Percentiles rank a stretch among this genome's conserved stretches.
phyloP scores from a whole-genome alignment of 768 basidiomycete genomes.

The Macrocybe gigantea region DNA sequence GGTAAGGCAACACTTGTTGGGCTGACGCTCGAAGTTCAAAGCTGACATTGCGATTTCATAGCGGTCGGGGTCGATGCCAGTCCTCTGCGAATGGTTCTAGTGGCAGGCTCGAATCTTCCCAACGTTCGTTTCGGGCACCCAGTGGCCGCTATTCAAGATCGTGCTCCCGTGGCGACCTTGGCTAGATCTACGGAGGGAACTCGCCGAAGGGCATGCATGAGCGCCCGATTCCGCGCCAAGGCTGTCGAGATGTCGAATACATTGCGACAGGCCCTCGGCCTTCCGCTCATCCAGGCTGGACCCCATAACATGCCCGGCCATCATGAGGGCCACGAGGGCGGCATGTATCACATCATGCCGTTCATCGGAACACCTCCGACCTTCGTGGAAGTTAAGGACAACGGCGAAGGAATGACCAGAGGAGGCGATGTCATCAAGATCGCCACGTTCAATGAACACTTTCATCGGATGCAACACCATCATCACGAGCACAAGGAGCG shows the following conservation, averaged over 20 bases:
- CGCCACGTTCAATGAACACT: constrained; percentile 5
- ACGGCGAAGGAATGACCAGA: not conserved
- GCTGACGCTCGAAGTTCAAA: not conserved
- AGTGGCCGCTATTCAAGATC: constrained; percentile 21
- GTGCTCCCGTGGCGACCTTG: constrained; percentile 12
- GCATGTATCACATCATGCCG: constrained; percentile 28
- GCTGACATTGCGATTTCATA: not conserved
- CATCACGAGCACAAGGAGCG: constrained; percentile 15
- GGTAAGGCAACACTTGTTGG: constrained; percentile 13
- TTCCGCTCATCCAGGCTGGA: constrained; percentile 36
- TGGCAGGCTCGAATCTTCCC: constrained; percentile 10
- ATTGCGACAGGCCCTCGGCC: constrained; percentile 50
- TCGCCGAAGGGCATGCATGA: constrained; percentile 16
- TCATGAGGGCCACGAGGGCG: constrained; percentile 5
- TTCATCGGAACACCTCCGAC: constrained; percentile 21
- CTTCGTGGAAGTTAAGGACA: constrained; percentile 8
- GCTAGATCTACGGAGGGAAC: constrained; percentile 6
- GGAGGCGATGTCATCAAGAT: not conserved
- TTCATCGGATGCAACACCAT: constrained; percentile 18
- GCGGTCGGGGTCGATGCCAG: constrained; percentile 38
- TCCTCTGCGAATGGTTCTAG: constrained; percentile 44
- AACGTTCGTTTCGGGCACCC: constrained; percentile 32
- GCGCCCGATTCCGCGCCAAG: constrained; percentile 38
- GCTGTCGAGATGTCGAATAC: constrained; percentile 45
- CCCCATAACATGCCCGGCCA: not conserved